Conservation (phyloP, 2,329 filamentous ascomycete species). For the Colletotrichum sansevieriae region DNA sequence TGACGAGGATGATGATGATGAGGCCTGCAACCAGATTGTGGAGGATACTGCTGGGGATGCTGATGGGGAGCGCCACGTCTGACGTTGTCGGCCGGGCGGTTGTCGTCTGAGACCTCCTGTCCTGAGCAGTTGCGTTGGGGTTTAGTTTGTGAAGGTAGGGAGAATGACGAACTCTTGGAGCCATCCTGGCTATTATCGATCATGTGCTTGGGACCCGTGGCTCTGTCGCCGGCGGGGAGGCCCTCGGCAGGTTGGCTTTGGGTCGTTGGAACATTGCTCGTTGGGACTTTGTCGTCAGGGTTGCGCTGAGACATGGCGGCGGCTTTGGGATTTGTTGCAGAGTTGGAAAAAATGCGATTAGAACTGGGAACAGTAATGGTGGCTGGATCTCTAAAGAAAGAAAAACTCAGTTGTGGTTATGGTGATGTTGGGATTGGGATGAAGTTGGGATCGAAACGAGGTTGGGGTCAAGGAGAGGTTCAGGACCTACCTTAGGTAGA, state of each 20-base stretch:
- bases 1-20: too few species aligned
- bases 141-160: neutral
- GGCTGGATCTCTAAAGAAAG: neutral
- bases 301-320: neutral
- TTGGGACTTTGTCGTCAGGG: neutral
- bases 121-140: neutral
- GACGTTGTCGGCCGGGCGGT: neutral
- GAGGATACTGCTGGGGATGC: neutral
- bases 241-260: neutral
- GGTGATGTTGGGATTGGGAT: neutral
- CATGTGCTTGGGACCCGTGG: neutral
- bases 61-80: neutral
- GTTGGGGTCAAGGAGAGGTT: neutral
- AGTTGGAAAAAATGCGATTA: neutral
- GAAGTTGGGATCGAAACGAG: neutral
- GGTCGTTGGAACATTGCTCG: neutral
- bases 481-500: neutral
- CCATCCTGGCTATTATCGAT: neutral
- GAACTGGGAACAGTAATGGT: neutral
- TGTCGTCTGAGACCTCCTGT: neutral
- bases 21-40: neutral
- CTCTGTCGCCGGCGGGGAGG: neutral
- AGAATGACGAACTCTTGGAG: conserved; percentile 1
- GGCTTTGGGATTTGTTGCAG: conserved; percentile 1
- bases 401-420: neutral